Evolutionary conservation across 352 stramenopile genomes (phyloP), one percentile per base, ranked within the genome.

Genomic region (Globisporangium viniferum): DNA sequence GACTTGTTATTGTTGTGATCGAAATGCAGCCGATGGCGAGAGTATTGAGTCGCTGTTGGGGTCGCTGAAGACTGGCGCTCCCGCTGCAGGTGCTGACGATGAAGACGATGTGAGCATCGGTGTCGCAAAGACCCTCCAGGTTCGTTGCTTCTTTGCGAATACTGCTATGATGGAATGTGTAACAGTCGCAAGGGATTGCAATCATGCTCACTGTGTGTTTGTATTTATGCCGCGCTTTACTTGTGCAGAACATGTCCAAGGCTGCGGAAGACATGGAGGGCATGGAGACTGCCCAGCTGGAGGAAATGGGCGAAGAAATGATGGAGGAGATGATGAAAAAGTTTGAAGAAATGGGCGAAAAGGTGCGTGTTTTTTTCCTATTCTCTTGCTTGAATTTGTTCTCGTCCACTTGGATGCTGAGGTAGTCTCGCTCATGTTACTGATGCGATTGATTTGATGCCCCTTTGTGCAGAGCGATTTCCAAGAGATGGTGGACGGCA

Each of bases 301-400:
- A 98, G 70, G 74, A 89, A 29, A 97, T 97, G 81, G 92, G 92
- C 62, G 93, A 99, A 72, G 85, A 98, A 20, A 98, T 98, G 81
- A 98, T 99, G 92, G 67, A 90, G 46, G 86, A 98, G 63, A 98
- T 99, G 88, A 98, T 98, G 90, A 88, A 86, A 54, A 95, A 98
- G 74, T 98, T 98, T 69, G 93, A 98, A 66, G 82, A 94, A 67
- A 91, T 98, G 90, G 94, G 94, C 36, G 88, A 98, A 66, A 98
- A 98, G 79, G 93, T 94, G 54, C 12, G 64, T 27, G 31, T 5
- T 14, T 58, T 33, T 59, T 31, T 46, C 15, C 10, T 59, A 39
- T 18, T 15, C 9, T n/a, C 54, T 8, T 60, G 1, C 2, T 15
- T 44, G 12, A 35, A 27, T 2, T 33, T 4, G 24, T 59, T 24